Conservation (phyloP, 1,139 yeast species). For the Petasospora rhodanensis region DNA sequence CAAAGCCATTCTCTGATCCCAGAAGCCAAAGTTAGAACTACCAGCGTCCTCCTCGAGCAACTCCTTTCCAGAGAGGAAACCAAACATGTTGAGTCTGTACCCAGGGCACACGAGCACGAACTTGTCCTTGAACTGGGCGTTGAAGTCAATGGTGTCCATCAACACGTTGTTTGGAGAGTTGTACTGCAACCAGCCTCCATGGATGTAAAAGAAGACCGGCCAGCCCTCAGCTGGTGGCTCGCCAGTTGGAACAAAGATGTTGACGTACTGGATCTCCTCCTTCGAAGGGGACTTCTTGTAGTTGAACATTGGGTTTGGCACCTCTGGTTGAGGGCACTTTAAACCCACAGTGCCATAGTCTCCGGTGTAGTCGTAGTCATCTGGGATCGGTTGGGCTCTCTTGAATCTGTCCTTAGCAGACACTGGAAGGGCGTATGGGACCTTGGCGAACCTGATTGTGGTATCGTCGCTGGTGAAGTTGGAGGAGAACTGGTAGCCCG, state of each 20-base stretch:
- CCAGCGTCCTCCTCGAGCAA: slow-evolving; percentile 12
- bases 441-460: slow-evolving; percentile 10
- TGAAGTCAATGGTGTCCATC: slow-evolving; percentile 14
- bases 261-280: slow-evolving; percentile 9
- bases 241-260: slow-evolving; percentile 8
- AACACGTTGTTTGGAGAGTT: slow-evolving; percentile 28
- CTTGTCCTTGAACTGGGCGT: slow-evolving; percentile 19
- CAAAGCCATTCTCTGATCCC: slow-evolving; percentile 38
- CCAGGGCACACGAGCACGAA: slow-evolving; percentile 37
- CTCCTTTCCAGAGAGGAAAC: slow-evolving; percentile 31
- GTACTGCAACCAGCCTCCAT: slow-evolving; percentile 40
- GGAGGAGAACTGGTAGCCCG: slow-evolving; percentile 9
- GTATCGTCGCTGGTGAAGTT: slow-evolving; percentile 6
- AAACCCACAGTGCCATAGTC: slow-evolving; percentile 31
- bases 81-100: slow-evolving; percentile 38
- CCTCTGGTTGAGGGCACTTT: slow-evolving; percentile 35
- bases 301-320: slow-evolving; percentile 26
- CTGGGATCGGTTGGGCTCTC: slow-evolving; percentile 28
- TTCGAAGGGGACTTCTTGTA: slow-evolving; percentile 16
- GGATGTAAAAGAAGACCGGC: slow-evolving; percentile 36
- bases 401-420: slow-evolving; percentile 27
- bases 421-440: slow-evolving; percentile 16
- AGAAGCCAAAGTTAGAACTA: slow-evolving; percentile 37
- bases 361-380: slow-evolving; percentile 34
- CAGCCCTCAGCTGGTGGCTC: slow-evolving; percentile 7